phyloP scores from a whole-genome alignment of 225 moss, liverwort and hornwort genomes.

The Climacium dendroides region DNA sequence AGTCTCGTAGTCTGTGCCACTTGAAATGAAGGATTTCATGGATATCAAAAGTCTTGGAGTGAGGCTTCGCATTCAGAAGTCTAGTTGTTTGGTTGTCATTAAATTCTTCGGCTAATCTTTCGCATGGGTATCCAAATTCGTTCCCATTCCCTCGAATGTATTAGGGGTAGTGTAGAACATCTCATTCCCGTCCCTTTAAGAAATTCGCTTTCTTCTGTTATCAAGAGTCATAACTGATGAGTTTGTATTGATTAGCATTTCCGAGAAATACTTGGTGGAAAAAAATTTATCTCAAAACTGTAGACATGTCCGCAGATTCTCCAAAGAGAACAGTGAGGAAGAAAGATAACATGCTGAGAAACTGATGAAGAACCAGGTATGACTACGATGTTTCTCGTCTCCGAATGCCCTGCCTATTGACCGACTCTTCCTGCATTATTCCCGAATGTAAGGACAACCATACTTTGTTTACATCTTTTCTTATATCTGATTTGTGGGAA shows the following conservation, averaged over 20 bases:
- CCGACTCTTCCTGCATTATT: neutral
- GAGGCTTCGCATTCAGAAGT: neutral
- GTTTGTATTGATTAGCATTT: neutral
- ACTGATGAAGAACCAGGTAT: constrained; percentile 86
- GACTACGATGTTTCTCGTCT: neutral
- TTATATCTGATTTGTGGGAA: neutral
- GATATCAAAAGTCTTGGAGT: neutral
- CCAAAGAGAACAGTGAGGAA: neutral
- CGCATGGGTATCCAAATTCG: too few relatives aligned
- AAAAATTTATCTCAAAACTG: neutral
- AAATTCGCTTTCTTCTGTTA: neutral
- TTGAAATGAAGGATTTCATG: neutral
- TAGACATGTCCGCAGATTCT: neutral
- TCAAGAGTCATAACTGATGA: neutral
- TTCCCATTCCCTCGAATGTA: neutral
- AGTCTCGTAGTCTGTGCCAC: neutral
- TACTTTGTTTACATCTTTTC: neutral
- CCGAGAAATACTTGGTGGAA: neutral
- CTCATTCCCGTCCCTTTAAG: neutral
- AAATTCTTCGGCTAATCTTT: neutral
- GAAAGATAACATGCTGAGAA: constrained; percentile 69
- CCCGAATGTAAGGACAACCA: neutral
- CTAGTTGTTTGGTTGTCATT: neutral
- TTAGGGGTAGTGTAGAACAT: too few relatives aligned
- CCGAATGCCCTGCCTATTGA: neutral